Conservation (phyloP, 805 yeast species). For the Starmerella asiatica region DNA sequence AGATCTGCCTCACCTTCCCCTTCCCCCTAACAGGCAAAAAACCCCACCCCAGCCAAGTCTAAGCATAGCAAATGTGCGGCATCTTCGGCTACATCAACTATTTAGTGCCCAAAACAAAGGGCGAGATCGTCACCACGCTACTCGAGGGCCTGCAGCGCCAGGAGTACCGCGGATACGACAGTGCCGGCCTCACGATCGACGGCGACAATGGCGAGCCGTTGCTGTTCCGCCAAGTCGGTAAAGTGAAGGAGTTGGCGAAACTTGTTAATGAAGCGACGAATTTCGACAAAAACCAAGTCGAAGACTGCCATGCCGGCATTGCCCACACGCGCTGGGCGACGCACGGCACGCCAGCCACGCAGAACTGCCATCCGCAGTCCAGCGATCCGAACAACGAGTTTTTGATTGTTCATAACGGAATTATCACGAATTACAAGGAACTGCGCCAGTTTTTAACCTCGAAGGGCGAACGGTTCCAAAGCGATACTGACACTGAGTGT, state of each 20-base stretch:
- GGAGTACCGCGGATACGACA: conserved; percentile 97
- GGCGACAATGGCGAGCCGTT: conserved; percentile 67
- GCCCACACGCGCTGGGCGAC: conserved; percentile 99
- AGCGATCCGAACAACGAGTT: conserved; percentile 76
- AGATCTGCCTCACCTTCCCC: background rate
- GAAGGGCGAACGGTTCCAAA: conserved; percentile 72
- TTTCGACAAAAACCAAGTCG: conserved; percentile 39
- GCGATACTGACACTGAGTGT: conserved; percentile 96
- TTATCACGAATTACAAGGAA: conserved; percentile 89
- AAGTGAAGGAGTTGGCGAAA: conserved; percentile 69
- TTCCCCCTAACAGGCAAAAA: background rate
- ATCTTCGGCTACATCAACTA: conserved; percentile 96
- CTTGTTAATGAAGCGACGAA: conserved; percentile 36
- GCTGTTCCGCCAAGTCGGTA: conserved; percentile 78
- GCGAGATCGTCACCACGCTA: conserved; percentile 79
- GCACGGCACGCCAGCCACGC: conserved; percentile 80
- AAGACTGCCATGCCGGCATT: conserved; percentile 82
- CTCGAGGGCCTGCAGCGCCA: conserved; percentile 62
- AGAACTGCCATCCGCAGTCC: conserved; percentile 92
- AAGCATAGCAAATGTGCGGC: conserved; percentile 44
- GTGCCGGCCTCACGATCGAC: conserved; percentile 91
- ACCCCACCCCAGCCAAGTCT: background rate
- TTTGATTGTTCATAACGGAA: conserved; percentile 93
- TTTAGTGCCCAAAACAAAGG: conserved; percentile 80
- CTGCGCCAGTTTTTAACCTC: conserved; percentile 65